Percentiles rank a stretch among this genome's conserved stretches.
Evolutionary conservation across 1,284 basidiomycete species (phyloP).

Genomic region (Ganoderma sinense): DNA sequence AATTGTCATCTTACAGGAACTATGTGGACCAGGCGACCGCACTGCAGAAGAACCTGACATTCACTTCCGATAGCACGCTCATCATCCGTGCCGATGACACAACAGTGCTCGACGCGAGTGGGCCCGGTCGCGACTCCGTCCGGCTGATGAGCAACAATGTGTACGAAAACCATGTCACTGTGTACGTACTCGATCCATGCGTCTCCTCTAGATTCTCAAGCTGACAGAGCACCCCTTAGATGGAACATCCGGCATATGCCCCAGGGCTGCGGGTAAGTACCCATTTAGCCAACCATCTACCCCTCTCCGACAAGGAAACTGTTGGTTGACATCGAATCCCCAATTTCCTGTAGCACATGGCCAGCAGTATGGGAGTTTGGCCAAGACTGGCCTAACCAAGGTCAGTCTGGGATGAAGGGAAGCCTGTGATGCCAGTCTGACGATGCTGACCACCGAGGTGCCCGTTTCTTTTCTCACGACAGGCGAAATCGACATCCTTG

Average conservation of each 20-base stretch:
- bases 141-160: constrained; percentile 58
- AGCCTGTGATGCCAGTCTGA: neutral
- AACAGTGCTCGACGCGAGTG: constrained; percentile 50
- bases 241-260: constrained; percentile 66
- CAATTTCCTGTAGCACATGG: constrained; percentile 40
- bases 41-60: constrained; percentile 41
- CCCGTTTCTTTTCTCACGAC: neutral
- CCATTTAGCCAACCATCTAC: neutral
- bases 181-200: constrained; percentile 49
- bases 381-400: constrained; percentile 42
- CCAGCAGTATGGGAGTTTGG: constrained; percentile 49
- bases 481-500: constrained; percentile 77
- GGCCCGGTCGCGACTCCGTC: constrained; percentile 67
- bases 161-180: constrained; percentile 60
- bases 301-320: neutral
- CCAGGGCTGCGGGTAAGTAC: constrained; percentile 69
- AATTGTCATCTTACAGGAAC: constrained; percentile 34
- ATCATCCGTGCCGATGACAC: constrained; percentile 59
- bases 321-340: neutral
- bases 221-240: constrained; percentile 36
- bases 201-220: neutral
- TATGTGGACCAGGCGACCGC: constrained; percentile 41
- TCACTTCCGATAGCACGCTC: constrained; percentile 33
- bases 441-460: neutral
- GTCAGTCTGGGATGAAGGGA: constrained; percentile 16